These are phyloP conservation scores for Hypoxylon lenormandii DNA, from an alignment of 495 filamentous ascomycete genomes.

Conservation along the genomic window DNA sequence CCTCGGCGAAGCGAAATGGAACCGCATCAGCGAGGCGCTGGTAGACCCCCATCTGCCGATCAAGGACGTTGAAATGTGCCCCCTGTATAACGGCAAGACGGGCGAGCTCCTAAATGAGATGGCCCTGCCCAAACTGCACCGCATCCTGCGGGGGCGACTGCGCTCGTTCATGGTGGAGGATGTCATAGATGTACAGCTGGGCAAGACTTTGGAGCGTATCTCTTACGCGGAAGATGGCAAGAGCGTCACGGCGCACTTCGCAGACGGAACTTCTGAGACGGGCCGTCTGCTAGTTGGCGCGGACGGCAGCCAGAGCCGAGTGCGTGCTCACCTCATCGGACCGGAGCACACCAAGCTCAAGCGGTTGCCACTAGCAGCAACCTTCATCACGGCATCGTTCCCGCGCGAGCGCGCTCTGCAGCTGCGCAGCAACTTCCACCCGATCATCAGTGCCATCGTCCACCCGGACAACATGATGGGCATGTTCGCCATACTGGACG, in stretches of 20 bases:
- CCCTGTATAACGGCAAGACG: conserved; percentile 61
- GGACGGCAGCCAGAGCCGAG: conserved; percentile 60
- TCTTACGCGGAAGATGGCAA: conserved; percentile 58
- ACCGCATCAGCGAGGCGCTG: conserved; percentile 50
- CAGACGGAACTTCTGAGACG: conserved; percentile 70
- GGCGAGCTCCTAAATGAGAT: conserved; percentile 59
- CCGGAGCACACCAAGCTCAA: conserved; percentile 44
- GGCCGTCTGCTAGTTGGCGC: conserved; percentile 59
- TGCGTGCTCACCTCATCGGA: conserved; percentile 58
- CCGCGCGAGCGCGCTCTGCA: conserved; percentile 53
- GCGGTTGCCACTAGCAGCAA: conserved; percentile 52
- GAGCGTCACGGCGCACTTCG: conserved; percentile 74
- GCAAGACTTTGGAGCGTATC: conserved; percentile 45
- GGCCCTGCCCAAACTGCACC: conserved; percentile 56
- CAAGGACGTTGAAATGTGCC: conserved; percentile 53
- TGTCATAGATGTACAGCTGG: conserved; percentile 47
- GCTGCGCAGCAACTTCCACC: conserved; percentile 47
- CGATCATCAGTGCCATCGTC: conserved; percentile 37
- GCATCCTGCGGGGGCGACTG: conserved; percentile 59
- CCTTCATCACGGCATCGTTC: conserved; percentile 51
- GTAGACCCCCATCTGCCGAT: conserved; percentile 56
- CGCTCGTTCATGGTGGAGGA: conserved; percentile 49
- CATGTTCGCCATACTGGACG: conserved; percentile 56
- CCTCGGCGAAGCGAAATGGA: conserved; percentile 56
- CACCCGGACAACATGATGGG: conserved; percentile 49